phyloP scores from a whole-genome alignment of 225 moss, liverwort and hornwort species.

The Neckera pumila region DNA sequence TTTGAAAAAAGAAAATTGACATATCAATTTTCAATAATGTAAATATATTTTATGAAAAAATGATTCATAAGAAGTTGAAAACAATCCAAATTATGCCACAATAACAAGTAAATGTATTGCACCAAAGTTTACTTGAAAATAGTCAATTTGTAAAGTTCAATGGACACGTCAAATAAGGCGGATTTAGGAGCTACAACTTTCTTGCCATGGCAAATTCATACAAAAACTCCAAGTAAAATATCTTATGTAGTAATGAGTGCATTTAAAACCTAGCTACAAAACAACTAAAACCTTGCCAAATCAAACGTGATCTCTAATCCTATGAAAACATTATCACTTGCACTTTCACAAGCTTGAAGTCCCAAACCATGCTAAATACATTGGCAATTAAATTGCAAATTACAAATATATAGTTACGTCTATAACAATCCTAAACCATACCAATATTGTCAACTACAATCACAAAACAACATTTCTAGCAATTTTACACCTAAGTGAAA shows the following conservation, averaged over 20 bases:
- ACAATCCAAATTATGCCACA: not conserved
- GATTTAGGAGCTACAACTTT: too few species aligned
- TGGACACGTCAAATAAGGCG: not conserved
- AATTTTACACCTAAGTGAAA: not conserved
- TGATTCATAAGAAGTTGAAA: not conserved
- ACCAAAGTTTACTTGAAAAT: not conserved
- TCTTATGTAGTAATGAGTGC: not conserved
- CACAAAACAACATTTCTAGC: not conserved
- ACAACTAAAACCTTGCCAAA: rapidly evolving
- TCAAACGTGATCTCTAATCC: not conserved
- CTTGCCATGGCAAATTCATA: not conserved
- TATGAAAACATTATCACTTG: not conserved
- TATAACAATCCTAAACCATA: not conserved
- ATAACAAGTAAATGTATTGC: not conserved
- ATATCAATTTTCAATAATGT: not conserved
- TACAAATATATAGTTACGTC: not conserved
- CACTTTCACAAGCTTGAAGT: not conserved
- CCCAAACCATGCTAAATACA: not conserved
- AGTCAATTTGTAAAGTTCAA: not conserved
- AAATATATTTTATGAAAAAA: not conserved
- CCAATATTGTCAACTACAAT: not conserved
- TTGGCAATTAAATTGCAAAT: not conserved
- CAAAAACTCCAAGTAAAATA: not conserved
- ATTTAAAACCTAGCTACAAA: too few species aligned
- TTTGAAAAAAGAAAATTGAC: not conserved